Percentiles rank a stretch among this genome's conserved stretches.
Conservation (phyloP, 805 yeast genomes). For the Saturnispora zaruensis region DNA sequence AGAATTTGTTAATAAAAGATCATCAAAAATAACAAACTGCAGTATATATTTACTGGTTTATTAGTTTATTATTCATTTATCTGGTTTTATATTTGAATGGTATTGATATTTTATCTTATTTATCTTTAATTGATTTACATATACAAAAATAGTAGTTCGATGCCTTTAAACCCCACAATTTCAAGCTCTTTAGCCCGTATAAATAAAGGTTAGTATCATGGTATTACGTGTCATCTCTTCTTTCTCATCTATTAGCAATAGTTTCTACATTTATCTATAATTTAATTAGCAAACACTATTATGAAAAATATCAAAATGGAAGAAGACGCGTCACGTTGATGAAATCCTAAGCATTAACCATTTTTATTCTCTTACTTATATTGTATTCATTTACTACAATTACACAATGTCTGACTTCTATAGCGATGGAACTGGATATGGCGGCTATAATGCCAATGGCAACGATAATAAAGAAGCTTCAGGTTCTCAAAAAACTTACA, state of each 20-base stretch:
- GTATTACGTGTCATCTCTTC: too few species aligned
- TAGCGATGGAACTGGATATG: slow-evolving; percentile 32
- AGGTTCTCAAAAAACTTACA: slow-evolving; percentile 13
- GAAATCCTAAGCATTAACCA: background rate
- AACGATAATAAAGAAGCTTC: slow-evolving; percentile 19
- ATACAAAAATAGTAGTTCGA: background rate
- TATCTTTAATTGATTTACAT: background rate
- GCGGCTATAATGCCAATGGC: slow-evolving; percentile 24
- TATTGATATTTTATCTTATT: background rate
- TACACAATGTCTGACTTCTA: slow-evolving; percentile 23
- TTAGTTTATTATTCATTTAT: background rate
- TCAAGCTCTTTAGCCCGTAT: too few species aligned
- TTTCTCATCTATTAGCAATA: too few species aligned
- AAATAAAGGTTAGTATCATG: too few species aligned
- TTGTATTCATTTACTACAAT: background rate
- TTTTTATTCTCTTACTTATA: background rate
- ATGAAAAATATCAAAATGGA: too few species aligned
- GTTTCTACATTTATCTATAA: background rate
- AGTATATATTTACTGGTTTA: background rate
- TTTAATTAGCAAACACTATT: background rate
- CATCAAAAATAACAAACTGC: background rate
- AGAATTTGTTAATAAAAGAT: background rate
- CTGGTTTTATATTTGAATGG: background rate
- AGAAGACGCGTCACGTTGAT: background rate
- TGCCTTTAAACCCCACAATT: too few species aligned